Conservation (phyloP, 257 asterid genomes). For the Ligustrum vulgare region DNA sequence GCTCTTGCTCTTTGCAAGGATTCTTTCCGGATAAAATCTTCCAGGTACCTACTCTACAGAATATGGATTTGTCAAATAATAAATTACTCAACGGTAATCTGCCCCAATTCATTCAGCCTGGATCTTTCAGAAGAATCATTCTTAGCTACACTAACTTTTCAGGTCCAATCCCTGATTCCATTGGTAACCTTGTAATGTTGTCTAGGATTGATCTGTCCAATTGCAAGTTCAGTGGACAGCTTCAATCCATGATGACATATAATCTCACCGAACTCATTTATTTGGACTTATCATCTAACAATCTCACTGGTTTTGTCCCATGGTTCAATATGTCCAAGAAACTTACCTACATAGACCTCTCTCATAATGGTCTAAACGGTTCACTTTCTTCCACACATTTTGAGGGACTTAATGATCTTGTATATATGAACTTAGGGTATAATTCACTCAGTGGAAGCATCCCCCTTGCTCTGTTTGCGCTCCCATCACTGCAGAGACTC, state of each 20-base stretch:
- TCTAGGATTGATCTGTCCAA: slow-evolving; percentile 27
- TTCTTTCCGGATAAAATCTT: slow-evolving; percentile 40
- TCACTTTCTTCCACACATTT: slow-evolving; percentile 25
- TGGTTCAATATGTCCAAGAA: slow-evolving; percentile 25
- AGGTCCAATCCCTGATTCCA: slow-evolving; percentile 32
- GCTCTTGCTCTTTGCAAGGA: slow-evolving; percentile 41
- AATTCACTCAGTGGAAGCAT: slow-evolving; percentile 29
- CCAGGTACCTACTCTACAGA: slow-evolving; percentile 31
- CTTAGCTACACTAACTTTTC: slow-evolving; percentile 34
- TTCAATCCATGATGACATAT: slow-evolving; percentile 31
- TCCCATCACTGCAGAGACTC: slow-evolving; percentile 34
- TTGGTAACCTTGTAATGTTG: slow-evolving; percentile 30
- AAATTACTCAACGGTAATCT: slow-evolving; percentile 17
- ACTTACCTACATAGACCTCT: slow-evolving; percentile 23
- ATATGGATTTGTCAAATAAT: slow-evolving; percentile 39
- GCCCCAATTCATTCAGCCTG: slow-evolving; percentile 15
- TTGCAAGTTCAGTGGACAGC: slow-evolving; percentile 32
- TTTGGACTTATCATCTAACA: slow-evolving; percentile 37
- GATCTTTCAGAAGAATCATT: slow-evolving; percentile 21
- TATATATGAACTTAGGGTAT: slow-evolving; percentile 16
- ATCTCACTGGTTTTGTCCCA: slow-evolving; percentile 39
- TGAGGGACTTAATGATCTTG: slow-evolving; percentile 29
- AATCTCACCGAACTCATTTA: slow-evolving; percentile 20
- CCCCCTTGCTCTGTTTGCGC: slow-evolving; percentile 31
- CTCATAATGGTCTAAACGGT: slow-evolving; percentile 29